Base-by-base conservation (phyloP, 352 stramenopile genomes). In the Pythium monospermum region DNA sequence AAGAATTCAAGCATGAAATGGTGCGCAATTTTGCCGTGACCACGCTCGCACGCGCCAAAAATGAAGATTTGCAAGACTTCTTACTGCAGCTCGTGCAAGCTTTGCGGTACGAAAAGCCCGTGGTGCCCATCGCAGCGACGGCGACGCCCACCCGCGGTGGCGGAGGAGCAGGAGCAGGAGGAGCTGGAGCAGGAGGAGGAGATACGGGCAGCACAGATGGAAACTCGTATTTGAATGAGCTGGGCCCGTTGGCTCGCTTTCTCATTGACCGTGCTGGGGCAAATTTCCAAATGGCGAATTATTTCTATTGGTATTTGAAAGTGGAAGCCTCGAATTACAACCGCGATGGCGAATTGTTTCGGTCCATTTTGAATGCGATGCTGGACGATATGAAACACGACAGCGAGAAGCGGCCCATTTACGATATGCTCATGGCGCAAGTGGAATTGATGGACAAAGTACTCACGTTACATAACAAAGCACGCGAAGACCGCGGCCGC, bases 51-150 rank as follows among this genome's bases (percentile, higher is more conserved):
- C 76, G 83, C 21, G 94, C 96, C 21, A 96, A 95, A 37, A 98
- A 99, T 66, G 96, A 98, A 59, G 96, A 99, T 53, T 71, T 99
- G 5, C 80, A 95, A 18, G 83, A 98, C 22, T 99, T 98, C 64
- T 61, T 99, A 19, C 67, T 99, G 16, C 97, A 99, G 66, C 73
- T 99, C 10, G 97, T 99, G 16, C 96, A 99, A 70, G 97, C 96
- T 4, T 66, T 99, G 31, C 94, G 98, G 26, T 94, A 94, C 46
- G 83, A 94, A 26, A 91, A 89, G 54, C 62, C 65, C 31, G 38
- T 52, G 4, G 16, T 22, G 2, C 4, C 12, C 44, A 40, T 26
- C 30, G 11, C 47, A 8, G 13, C 30, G 7, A 13, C 30, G 30
- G 30, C 52, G 25, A 71, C 65, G 38, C 73, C 62, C 22, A 61